Conservation (phyloP, 2,329 filamentous ascomycete species). For the Helminthosporium solani region DNA sequence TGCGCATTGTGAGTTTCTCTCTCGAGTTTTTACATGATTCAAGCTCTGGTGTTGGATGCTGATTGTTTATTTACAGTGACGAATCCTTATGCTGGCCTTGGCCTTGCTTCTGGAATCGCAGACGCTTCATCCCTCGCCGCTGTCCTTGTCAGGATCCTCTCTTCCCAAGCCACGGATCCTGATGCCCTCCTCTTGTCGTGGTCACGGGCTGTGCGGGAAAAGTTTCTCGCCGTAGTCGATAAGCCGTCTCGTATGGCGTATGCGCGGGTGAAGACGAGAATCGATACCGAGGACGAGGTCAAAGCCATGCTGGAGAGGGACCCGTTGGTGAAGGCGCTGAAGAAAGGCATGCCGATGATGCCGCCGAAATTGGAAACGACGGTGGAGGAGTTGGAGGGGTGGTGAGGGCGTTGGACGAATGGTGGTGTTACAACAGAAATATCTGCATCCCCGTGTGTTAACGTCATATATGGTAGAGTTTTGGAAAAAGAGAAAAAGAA, state of each 20-base stretch:
- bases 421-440: neutral
- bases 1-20: constrained; percentile 34
- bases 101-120: constrained; percentile 38
- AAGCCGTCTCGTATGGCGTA: constrained; percentile 33
- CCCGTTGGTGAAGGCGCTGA: constrained; percentile 31
- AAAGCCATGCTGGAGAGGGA: constrained; percentile 25
- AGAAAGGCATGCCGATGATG: constrained; percentile 33
- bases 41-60: neutral
- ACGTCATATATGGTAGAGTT: too few relatives aligned
- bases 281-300: constrained; percentile 29
- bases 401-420: constrained; percentile 14
- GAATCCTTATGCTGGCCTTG: constrained; percentile 41
- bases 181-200: constrained; percentile 38
- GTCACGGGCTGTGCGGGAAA: constrained; percentile 35
- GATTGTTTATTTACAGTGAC: constrained; percentile 22
- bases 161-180: constrained; percentile 11
- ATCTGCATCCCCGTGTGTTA: too few relatives aligned
- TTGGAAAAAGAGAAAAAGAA: too few relatives aligned
- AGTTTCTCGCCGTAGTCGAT: constrained; percentile 41
- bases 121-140: constrained; percentile 35
- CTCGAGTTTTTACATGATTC: too few relatives aligned
- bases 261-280: constrained; percentile 24
- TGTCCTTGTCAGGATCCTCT: constrained; percentile 28
- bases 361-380: constrained; percentile 30
- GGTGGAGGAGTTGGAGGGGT: constrained; percentile 28